Base-by-base conservation (phyloP, 1,284 basidiomycete species). In the Cronartium quercuum region DNA sequence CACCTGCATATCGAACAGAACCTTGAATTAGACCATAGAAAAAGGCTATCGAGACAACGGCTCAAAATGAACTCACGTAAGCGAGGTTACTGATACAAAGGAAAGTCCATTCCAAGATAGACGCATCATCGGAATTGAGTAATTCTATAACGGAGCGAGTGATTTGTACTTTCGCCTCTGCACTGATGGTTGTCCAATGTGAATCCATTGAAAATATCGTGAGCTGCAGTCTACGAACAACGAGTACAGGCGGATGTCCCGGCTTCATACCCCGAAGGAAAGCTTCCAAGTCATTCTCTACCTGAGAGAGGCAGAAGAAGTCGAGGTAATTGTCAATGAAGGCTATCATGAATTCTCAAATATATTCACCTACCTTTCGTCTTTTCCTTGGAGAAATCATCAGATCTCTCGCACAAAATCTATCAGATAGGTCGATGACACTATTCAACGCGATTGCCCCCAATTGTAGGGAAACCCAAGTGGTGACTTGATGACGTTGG, bases 191-290 rank as follows among this genome's bases (percentile, higher is more conserved):
- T 24, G 78, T 42, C 90, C 90, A 92, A 80, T 93, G 88, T 35
- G 86, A 85, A 78, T 90, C 88, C 75, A 92, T 85, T 78, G 94
- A 83, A 83, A 97, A 94, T n/a, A 93, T 85, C 0, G 95, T 83
- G 3, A 88, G 84, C 82, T 96, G 93, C 0, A 94, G 82, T 70
- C 87, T 86, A 77, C 88, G 89, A 0, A 82, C 66, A 6, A 82
- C 78, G 24, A 78, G 70, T 24, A 76, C 64, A 7, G 64, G 81
- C 81, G 67, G 29, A 84, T 40, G 57, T 1, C 71, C 71, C 47
- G 38, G 71, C 15, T 74, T 57, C 29, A 74, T 41, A n/a, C 7
- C 42, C n/a, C 29, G 57, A 61, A 74, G 64, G 57, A 74, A 74
- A 15, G 15, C 37, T 3, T 74, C 71, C 21, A 74, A 42, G 10